These are phyloP conservation scores for Rubia yunnanensis DNA, from an alignment of 257 asterid species.

Conservation along the genomic window DNA sequence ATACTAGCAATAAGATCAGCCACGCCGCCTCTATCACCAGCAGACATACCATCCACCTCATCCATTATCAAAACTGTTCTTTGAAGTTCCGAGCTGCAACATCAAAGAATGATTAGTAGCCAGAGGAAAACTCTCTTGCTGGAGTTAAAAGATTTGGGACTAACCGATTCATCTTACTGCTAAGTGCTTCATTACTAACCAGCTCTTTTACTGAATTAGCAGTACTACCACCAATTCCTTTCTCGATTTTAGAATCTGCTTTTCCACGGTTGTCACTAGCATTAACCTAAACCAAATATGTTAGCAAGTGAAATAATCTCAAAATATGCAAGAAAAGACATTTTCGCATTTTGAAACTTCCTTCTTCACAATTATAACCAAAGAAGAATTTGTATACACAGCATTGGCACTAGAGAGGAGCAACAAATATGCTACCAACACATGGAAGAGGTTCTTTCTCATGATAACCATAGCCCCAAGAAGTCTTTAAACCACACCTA, in stretches of 20 bases:
- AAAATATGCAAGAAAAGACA: background rate
- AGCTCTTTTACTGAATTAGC: constrained; percentile 87
- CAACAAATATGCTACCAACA: background rate
- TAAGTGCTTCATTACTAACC: constrained; percentile 67
- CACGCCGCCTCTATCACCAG: constrained; percentile 99
- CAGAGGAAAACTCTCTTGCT: constrained; percentile 2
- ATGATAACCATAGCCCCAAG: background rate
- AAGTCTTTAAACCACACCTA: background rate
- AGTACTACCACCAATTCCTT: constrained; percentile 92
- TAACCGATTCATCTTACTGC: constrained; percentile 58
- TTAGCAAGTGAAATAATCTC: constrained; percentile 6
- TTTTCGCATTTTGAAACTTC: background rate
- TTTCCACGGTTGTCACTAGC: constrained; percentile 99
- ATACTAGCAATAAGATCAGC: constrained; percentile 98
- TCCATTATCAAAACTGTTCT: constrained; percentile 95
- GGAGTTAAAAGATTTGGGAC: constrained; percentile 20
- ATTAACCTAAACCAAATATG: constrained; percentile 57
- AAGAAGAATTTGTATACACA: background rate
- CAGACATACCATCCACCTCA: constrained; percentile 99
- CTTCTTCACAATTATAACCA: background rate
- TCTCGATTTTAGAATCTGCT: constrained; percentile 85
- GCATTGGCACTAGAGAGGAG: background rate
- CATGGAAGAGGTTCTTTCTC: background rate
- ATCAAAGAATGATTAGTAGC: constrained; percentile 15
- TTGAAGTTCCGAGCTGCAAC: constrained; percentile 55